These are phyloP conservation scores for Paxillus involutus DNA, from an alignment of 768 basidiomycete species.

Conservation along the genomic window DNA sequence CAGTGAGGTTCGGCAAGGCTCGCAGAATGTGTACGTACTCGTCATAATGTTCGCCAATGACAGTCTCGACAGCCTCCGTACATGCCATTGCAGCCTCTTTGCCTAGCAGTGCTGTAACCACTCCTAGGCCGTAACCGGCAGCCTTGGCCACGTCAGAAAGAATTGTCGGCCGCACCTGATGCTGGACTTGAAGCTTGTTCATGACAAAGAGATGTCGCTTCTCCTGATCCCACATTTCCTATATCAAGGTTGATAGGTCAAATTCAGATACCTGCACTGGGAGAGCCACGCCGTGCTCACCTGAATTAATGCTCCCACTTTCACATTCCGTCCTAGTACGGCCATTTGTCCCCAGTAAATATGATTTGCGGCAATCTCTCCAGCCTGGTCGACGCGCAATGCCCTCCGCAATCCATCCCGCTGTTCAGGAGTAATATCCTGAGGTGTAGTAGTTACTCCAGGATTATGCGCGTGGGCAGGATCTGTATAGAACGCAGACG, in stretches of 20 bases:
- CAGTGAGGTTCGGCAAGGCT: background rate
- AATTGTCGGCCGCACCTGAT: conserved; percentile 79
- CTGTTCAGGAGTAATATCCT: conserved; percentile 48
- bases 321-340: conserved; percentile 61
- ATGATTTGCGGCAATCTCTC: conserved; percentile 94
- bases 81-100: conserved; percentile 97
- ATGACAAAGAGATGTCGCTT: conserved; percentile 87
- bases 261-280: background rate
- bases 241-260: conserved; percentile 1
- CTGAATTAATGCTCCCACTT: conserved; percentile 68
- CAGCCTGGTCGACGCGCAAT: conserved; percentile 91
- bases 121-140: conserved; percentile 85
- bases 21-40: conserved; percentile 62
- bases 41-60: conserved; percentile 97
- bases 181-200: conserved; percentile 82
- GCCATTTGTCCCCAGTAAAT: conserved; percentile 90
- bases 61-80: conserved; percentile 96
- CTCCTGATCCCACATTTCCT: conserved; percentile 99
- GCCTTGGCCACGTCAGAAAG: conserved; percentile 84
- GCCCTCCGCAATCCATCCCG: conserved; percentile 58
- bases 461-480: conserved; percentile 33
- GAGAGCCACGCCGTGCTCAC: conserved; percentile 33
- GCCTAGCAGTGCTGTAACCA: conserved; percentile 82
- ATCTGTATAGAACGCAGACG: conserved; percentile 54
- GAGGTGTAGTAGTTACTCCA: conserved; percentile 56